Evolutionary conservation across 2,329 filamentous ascomycete species (phyloP).

Genomic region (Fusarium nygamai): DNA sequence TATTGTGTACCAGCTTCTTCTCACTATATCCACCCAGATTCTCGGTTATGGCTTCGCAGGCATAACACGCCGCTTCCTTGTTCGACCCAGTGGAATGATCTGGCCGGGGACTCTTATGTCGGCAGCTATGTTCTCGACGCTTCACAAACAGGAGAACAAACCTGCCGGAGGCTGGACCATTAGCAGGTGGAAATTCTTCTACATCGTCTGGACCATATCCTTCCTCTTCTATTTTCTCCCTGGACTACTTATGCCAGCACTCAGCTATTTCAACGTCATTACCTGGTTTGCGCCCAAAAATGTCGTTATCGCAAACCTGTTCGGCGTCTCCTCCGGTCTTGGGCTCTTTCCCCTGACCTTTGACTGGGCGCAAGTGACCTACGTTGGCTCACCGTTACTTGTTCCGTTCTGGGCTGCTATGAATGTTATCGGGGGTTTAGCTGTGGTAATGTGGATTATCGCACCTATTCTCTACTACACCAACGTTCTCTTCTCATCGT

Average conservation of each 20-base stretch:
- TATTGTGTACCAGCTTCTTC: constrained; percentile 80
- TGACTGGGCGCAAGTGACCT: constrained; percentile 90
- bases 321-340: constrained; percentile 85
- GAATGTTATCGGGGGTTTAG: constrained; percentile 83
- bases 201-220: constrained; percentile 73
- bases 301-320: constrained; percentile 86
- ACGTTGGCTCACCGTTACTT: constrained; percentile 85
- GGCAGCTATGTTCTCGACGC: constrained; percentile 86
- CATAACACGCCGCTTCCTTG: constrained; percentile 81
- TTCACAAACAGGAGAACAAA: constrained; percentile 87
- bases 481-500: constrained; percentile 82
- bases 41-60: constrained; percentile 89
- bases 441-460: constrained; percentile 85
- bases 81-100: constrained; percentile 88
- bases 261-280: constrained; percentile 89
- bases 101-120: constrained; percentile 92
- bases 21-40: constrained; percentile 87
- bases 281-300: constrained; percentile 91
- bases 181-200: constrained; percentile 86
- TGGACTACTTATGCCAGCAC: constrained; percentile 81
- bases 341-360: constrained; percentile 88
- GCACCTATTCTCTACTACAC: constrained; percentile 84
- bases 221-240: constrained; percentile 89
- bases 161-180: constrained; percentile 85
- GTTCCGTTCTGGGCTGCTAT: constrained; percentile 89